Base-by-base conservation (phyloP, 2,329 filamentous ascomycete genomes). In the Paecilomyces variotii region DNA sequence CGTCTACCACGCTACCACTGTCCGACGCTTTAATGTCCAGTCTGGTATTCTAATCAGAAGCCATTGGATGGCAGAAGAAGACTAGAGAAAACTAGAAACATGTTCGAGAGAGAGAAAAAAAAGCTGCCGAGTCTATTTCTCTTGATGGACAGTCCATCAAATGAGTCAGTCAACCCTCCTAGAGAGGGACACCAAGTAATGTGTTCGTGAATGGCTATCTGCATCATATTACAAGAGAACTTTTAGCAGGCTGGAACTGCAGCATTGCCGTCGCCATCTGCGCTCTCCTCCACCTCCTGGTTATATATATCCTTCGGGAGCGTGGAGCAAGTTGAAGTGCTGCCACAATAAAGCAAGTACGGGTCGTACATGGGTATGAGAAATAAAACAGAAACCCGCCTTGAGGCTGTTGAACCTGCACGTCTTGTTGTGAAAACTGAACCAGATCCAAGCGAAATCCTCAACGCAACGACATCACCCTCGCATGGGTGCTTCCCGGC, bases 371-470 rank as follows among this genome's bases (percentile, higher is more conserved):
- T 25, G 28, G 26, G 78, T 79, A 69, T 57, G 74, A 82, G 19
- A 54, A 45, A 53, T 34, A 78, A 83, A 77, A 79, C 79, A 74
- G 75, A 78, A 74, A 79, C 80, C 79, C 80, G 81, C 81, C 82
- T 84, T 86, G 68, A 70, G 68, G 65, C 64, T 71, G 86, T 90
- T 89, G 87, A 89, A 87, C 84, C 86, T 80, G 78, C 65, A 82
- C 86, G 85, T 88, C 89, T 90, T 89, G 87, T 90, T 90, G 86
- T 81, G 87, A 89, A 90, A 90, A 88, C 85, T 87, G 82, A 83
- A 84, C 87, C 82, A 84, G 84, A 82, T 84, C 82, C 85, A 85
- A 84, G 78, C 80, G 79, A 59, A 63, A 53, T 79, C 82, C 80
- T 82, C 83, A 82, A 87, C 82, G 82, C 84, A 84, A 49, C 50